Evolutionary conservation across 2,329 filamentous ascomycete species (phyloP), one percentile per base, ranked within the genome.

Genomic region (Nannizzia gypsea): DNA sequence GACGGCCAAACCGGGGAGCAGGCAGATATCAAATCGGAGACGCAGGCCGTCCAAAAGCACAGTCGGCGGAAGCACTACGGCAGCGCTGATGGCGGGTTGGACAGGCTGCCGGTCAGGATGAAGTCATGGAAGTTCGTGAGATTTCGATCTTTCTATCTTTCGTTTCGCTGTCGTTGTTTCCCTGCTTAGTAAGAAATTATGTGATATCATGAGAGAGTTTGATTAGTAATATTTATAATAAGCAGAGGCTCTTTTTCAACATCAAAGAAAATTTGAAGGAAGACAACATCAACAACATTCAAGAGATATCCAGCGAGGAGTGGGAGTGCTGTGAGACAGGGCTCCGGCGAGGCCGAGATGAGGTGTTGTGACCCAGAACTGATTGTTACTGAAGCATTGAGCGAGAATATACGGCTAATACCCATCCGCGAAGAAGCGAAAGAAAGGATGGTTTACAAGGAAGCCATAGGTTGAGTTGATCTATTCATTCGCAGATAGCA

Each of bases 41-140:
- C n/a, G 9, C 48, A 28, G 22, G 11, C 24, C 22, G 22, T 52
- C 9, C 24, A 28, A 15, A 31, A 15, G 13, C 22, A 28, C 48
- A 52, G 13, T 13, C 48, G 15, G 26, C 22, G 22, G n/a, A 28
- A n/a, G 13, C 6, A 52, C 42, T 26, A 24, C 28, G 22, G 26
- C 22, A 52, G 24, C 48, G 48, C 48, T 52, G 48, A 52, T 28
- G 48, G 48, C 48, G 48, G 6, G 48, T 31, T 24, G 22, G 28
- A n/a, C 17, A 17, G 22, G 48, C 22, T 9, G 44, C 48, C 48
- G 8, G 42, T 52, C 22, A 28, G 48, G 54, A 58, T 58, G 56
- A 58, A 58, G 56, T 58, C 56, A 58, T 58, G 22, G 36, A 42
- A 40, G 11, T 20, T 31, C 48, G 9, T 52, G 48, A 36, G 48